phyloP scores from a whole-genome alignment of 805 yeast genomes.

The Jamesozyma piceae region DNA sequence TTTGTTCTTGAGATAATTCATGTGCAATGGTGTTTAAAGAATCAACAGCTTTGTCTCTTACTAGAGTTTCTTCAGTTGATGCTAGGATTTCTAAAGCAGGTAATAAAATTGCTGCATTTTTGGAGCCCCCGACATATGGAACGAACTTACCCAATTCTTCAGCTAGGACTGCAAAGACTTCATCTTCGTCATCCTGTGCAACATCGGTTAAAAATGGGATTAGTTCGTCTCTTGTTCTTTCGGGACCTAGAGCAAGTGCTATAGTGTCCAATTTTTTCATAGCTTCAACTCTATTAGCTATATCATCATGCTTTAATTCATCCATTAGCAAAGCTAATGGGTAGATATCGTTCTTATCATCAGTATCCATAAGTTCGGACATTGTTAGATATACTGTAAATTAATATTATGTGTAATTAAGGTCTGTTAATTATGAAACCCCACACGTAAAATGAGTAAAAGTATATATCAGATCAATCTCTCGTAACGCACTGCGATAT shows the following conservation, averaged over 20 bases:
- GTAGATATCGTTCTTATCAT: slow-evolving; percentile 44
- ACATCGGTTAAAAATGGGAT: slow-evolving; percentile 79
- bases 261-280: slow-evolving; percentile 91
- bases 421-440: not conserved
- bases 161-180: slow-evolving; percentile 88
- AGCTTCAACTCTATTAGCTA: slow-evolving; percentile 84
- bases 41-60: slow-evolving; percentile 86
- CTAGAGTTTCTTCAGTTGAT: slow-evolving; percentile 91
- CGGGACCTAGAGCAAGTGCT: slow-evolving; percentile 90
- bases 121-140: slow-evolving; percentile 79
- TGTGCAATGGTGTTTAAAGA: slow-evolving; percentile 65
- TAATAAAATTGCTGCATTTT: slow-evolving; percentile 48
- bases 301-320: slow-evolving; percentile 94
- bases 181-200: slow-evolving; percentile 96
- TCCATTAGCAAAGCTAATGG: slow-evolving; percentile 96
- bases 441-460: not conserved
- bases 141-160: slow-evolving; percentile 81
- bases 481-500: not conserved
- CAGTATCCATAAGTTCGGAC: slow-evolving; percentile 5
- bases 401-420: too few species aligned
- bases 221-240: slow-evolving; percentile 79
- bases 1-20: slow-evolving; percentile 53
- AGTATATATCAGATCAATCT: too few species aligned
- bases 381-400: not conserved
- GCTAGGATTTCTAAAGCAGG: slow-evolving; percentile 74